Evolutionary conservation across 495 filamentous ascomycete species (phyloP).

Genomic region (Penicillium macrosclerotiorum): DNA sequence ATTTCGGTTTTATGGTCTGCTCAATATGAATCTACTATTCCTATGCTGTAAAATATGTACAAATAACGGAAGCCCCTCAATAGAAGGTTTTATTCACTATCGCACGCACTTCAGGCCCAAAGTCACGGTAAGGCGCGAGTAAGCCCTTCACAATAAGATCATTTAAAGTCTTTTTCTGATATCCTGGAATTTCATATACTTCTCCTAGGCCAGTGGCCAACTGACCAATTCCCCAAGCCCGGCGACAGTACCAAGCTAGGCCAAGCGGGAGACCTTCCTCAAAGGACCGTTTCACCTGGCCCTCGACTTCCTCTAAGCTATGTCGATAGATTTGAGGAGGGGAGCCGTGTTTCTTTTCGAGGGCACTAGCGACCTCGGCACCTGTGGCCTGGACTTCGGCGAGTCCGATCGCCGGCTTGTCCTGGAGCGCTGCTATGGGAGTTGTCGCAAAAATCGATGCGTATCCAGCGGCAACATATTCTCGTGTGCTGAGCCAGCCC

Average conservation of each 20-base stretch:
- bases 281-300: slow-evolving; percentile 5
- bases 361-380: slow-evolving; percentile 8
- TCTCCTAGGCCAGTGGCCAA: slow-evolving; percentile 6
- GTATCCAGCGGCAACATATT: slow-evolving; percentile 21
- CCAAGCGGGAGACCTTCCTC: slow-evolving; percentile 1
- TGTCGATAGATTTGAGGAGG: slow-evolving; percentile 6
- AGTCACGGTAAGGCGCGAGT: slow-evolving; percentile 2
- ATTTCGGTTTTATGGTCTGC: too few species aligned
- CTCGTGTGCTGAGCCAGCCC: slow-evolving; percentile 7
- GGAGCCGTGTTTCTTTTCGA: slow-evolving; percentile 6
- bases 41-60: too few species aligned
- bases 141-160: slow-evolving; percentile 2
- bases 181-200: slow-evolving; percentile 4
- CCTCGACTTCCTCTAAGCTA: slow-evolving; percentile 9
- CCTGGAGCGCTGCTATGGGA: slow-evolving; percentile 7
- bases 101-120: background rate
- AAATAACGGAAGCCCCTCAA: too few species aligned
- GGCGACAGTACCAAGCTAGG: slow-evolving; percentile 13
- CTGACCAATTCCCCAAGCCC: slow-evolving; percentile 18
- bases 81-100: background rate
- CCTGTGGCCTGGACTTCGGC: slow-evolving; percentile 18
- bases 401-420: slow-evolving; percentile 10
- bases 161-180: slow-evolving; percentile 5
- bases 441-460: slow-evolving; percentile 15
- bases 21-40: too few species aligned